These are phyloP conservation scores for Colletotrichum zoysiae DNA, from an alignment of 2,329 filamentous ascomycete species.

Conservation along the genomic window DNA sequence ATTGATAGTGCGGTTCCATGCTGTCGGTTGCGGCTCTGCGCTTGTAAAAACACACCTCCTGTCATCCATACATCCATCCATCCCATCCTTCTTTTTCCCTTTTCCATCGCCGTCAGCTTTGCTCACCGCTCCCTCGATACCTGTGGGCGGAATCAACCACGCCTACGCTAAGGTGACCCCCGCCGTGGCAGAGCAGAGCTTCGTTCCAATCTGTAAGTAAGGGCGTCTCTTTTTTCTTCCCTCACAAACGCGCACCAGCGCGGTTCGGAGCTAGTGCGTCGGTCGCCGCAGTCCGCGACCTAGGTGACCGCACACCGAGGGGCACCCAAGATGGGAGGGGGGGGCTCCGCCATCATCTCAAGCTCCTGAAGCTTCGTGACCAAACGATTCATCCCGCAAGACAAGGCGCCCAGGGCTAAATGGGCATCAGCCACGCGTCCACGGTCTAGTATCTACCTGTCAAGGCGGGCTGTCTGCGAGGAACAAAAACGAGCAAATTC, in stretches of 20 bases:
- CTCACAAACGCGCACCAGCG: background rate
- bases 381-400: background rate
- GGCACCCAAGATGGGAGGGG: background rate
- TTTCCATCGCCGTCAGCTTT: background rate
- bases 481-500: background rate
- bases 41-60: background rate
- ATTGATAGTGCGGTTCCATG: background rate
- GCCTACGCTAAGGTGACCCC: background rate
- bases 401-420: background rate
- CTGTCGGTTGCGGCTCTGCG: background rate
- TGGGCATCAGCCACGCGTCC: background rate
- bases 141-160: background rate
- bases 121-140: background rate
- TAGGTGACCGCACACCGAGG: constrained; percentile 1
- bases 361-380: background rate
- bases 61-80: background rate
- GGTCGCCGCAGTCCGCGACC: background rate
- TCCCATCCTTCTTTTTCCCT: background rate
- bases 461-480: background rate
- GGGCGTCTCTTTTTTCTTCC: background rate
- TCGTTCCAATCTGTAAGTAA: background rate
- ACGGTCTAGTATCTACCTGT: background rate
- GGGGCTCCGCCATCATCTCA: background rate
- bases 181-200: background rate
- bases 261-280: background rate